Evolutionary conservation across 2,329 filamentous ascomycete species (phyloP).

Genomic region (Sclerotinia trifoliorum): DNA sequence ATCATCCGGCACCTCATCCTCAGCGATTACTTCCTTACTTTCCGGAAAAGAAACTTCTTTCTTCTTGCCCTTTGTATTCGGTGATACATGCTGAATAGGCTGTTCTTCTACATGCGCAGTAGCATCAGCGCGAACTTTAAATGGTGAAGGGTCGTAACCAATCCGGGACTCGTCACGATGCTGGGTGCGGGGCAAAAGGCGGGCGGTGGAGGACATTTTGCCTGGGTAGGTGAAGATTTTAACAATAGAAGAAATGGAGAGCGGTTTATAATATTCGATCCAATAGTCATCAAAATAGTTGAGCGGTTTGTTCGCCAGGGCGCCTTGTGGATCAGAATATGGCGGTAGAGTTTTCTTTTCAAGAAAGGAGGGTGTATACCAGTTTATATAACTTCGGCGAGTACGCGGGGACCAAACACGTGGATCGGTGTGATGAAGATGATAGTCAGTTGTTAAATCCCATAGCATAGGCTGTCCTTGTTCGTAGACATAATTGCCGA

Average conservation of each 20-base stretch:
- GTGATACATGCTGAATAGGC: slow-evolving; percentile 30
- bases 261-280: slow-evolving; percentile 92
- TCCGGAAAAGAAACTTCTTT: slow-evolving; percentile 68
- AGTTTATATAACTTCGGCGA: slow-evolving; percentile 76
- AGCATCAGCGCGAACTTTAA: slow-evolving; percentile 69
- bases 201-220: slow-evolving; percentile 85
- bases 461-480: slow-evolving; percentile 93
- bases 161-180: slow-evolving; percentile 61
- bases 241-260: slow-evolving; percentile 80
- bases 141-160: slow-evolving; percentile 79
- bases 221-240: slow-evolving; percentile 80
- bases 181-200: slow-evolving; percentile 74
- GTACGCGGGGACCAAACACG: slow-evolving; percentile 64
- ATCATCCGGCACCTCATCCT: slow-evolving; percentile 44
- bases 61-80: slow-evolving; percentile 40
- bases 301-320: slow-evolving; percentile 33
- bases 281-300: slow-evolving; percentile 87
- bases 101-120: slow-evolving; percentile 60
- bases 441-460: slow-evolving; percentile 94
- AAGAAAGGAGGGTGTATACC: slow-evolving; percentile 77
- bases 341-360: slow-evolving; percentile 50
- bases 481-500: slow-evolving; percentile 90
- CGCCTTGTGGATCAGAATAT: slow-evolving; percentile 28
- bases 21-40: slow-evolving; percentile 40
- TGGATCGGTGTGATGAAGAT: slow-evolving; percentile 87